Evolutionary conservation across 1,284 basidiomycete genomes (phyloP).

Genomic region (Puccinia sorghi): DNA sequence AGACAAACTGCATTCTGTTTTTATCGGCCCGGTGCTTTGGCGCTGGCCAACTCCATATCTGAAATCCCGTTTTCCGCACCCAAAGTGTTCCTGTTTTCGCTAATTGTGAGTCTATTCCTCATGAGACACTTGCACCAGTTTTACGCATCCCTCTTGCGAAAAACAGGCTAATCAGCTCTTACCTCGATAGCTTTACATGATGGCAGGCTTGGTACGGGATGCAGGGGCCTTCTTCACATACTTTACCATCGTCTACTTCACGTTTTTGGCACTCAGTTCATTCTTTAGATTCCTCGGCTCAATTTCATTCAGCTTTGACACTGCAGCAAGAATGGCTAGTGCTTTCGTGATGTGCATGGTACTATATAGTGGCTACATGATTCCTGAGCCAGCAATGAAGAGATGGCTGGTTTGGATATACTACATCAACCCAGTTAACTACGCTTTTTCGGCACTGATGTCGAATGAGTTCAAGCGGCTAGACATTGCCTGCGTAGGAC

Average conservation of each 20-base stretch:
- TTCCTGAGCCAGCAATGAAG: conserved; percentile 69
- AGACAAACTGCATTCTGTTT: conserved; percentile 74
- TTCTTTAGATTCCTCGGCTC: conserved; percentile 63
- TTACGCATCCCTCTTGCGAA: too few relatives aligned
- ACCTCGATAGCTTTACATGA: conserved; percentile 54
- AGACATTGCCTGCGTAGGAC: conserved; percentile 18
- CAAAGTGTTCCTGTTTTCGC: conserved; percentile 62
- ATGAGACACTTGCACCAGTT: too few relatives aligned
- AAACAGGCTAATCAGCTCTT: neutral
- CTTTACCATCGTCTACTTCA: conserved; percentile 57
- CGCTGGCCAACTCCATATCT: conserved; percentile 65
- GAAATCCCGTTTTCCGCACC: conserved; percentile 62
- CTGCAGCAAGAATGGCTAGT: conserved; percentile 62
- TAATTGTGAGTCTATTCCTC: conserved; percentile 59
- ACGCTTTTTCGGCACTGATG: conserved; percentile 70
- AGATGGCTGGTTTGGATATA: conserved; percentile 85
- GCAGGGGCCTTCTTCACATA: conserved; percentile 63
- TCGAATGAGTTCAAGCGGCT: conserved; percentile 80
- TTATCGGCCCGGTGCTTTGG: conserved; percentile 74
- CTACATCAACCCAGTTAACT: conserved; percentile 67
- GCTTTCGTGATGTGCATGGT: conserved; percentile 53
- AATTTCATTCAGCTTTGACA: conserved; percentile 60
- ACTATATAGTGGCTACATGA: conserved; percentile 53
- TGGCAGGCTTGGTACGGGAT: conserved; percentile 60
- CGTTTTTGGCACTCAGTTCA: conserved; percentile 57